These are phyloP conservation scores for Pseudogymnoascus sp. DNA, from an alignment of 2,329 filamentous ascomycete species.

Conservation along the genomic window DNA sequence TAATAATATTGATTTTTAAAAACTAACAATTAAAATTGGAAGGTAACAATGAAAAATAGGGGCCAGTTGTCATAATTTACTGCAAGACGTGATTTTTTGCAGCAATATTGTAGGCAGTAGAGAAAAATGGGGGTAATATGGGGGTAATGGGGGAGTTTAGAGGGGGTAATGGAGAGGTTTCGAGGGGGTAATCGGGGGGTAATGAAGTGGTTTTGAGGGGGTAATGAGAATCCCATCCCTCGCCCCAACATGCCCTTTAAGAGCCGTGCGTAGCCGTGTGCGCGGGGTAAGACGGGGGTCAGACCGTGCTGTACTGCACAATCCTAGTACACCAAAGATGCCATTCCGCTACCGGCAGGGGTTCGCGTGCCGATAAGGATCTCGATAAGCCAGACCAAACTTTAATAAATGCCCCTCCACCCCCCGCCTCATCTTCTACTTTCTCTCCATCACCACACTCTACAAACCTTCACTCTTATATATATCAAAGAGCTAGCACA, in stretches of 20 bases:
- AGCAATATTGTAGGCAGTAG: background rate
- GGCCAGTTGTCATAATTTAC: background rate
- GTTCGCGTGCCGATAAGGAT: background rate
- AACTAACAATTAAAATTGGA: background rate
- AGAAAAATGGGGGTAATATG: slow-evolving; percentile 5
- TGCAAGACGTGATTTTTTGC: background rate
- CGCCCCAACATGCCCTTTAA: background rate
- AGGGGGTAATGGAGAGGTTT: background rate
- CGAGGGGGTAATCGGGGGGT: background rate
- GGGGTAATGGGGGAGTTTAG: background rate
- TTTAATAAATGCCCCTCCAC: background rate
- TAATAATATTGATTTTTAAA: background rate
- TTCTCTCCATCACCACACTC: background rate
- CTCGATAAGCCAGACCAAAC: slow-evolving; percentile 6
- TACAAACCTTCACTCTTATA: background rate
- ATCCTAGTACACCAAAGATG: background rate
- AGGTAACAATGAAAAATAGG: background rate
- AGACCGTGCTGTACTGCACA: background rate
- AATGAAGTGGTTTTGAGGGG: background rate
- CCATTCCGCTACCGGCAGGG: slow-evolving; percentile 1
- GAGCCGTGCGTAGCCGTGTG: slow-evolving; percentile 6
- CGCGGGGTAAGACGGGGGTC: background rate
- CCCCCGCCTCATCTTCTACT: background rate
- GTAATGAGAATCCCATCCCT: background rate
- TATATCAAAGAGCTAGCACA: background rate